A percentile compares a stretch with the other conserved stretches of the same genome.
These are phyloP conservation scores for Yamadazyma jaroonii DNA, from an alignment of 1,139 yeast genomes.

Conservation along the genomic window DNA sequence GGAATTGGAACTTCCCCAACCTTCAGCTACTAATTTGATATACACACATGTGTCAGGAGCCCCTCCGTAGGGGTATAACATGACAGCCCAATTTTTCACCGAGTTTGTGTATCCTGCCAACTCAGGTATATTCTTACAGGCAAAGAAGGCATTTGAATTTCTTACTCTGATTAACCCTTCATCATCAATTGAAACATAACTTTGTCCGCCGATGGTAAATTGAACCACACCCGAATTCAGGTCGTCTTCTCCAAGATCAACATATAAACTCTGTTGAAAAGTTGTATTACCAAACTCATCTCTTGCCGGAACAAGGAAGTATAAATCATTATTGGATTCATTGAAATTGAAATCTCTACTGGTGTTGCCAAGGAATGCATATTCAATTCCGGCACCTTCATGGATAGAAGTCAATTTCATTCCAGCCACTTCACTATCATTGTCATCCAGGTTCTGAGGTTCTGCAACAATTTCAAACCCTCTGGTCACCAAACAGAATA, in stretches of 20 bases:
- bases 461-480: neutral
- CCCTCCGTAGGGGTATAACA: constrained; percentile 3
- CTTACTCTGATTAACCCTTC: neutral
- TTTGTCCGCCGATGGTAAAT: constrained; percentile 1
- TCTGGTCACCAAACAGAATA: neutral
- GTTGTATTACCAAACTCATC: neutral
- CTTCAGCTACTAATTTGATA: constrained; percentile 3
- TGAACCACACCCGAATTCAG: neutral
- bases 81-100: constrained; percentile 1
- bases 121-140: constrained; percentile 4
- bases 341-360: neutral
- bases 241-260: no score
- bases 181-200: constrained; percentile 1
- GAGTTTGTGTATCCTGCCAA: constrained; percentile 4
- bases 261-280: no score
- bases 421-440: neutral
- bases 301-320: neutral
- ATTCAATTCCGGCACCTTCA: constrained; percentile 4
- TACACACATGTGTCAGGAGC: constrained; percentile 3
- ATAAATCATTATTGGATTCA: neutral
- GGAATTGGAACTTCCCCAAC: neutral
- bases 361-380: neutral
- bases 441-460: neutral
- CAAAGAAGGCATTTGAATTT: constrained; percentile 5
- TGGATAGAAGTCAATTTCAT: constrained; percentile 1